A percentile compares a stretch with the other conserved stretches of the same genome.
These are phyloP conservation scores for Leccinum rimulosum DNA, from an alignment of 768 basidiomycete species.

Conservation along the genomic window DNA sequence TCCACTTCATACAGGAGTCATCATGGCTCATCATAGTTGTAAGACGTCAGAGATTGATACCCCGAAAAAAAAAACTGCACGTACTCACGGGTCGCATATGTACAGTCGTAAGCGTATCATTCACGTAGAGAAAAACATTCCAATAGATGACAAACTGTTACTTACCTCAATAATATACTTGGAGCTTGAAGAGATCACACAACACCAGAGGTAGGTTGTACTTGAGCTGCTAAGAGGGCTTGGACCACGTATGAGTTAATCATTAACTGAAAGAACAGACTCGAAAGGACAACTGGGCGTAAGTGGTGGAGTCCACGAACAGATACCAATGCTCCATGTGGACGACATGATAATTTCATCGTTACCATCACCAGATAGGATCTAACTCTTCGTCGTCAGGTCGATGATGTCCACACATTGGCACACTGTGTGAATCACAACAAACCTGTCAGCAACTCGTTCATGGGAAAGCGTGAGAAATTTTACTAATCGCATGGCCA, in stretches of 20 bases:
- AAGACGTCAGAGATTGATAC: background rate
- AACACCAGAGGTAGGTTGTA: background rate
- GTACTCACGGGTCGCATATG: background rate
- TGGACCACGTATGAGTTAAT: background rate
- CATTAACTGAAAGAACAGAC: background rate
- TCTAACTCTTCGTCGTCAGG: background rate
- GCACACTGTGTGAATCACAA: background rate
- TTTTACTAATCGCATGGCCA: background rate
- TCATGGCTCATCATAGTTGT: background rate
- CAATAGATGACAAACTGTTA: background rate
- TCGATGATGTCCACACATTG: background rate
- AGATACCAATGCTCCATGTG: background rate
- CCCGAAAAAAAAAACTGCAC: background rate
- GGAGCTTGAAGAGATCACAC: background rate
- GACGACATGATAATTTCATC: background rate
- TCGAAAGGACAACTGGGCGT: background rate
- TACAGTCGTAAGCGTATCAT: background rate
- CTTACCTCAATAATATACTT: no score
- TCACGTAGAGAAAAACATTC: background rate
- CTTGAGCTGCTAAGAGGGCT: background rate
- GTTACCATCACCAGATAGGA: background rate
- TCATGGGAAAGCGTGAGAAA: background rate
- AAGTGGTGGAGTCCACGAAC: background rate
- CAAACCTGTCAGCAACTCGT: background rate
- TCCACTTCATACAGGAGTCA: no score